These are phyloP conservation scores for Kazachstania psychrophila DNA, from an alignment of 805 yeast genomes.

Conservation along the genomic window DNA sequence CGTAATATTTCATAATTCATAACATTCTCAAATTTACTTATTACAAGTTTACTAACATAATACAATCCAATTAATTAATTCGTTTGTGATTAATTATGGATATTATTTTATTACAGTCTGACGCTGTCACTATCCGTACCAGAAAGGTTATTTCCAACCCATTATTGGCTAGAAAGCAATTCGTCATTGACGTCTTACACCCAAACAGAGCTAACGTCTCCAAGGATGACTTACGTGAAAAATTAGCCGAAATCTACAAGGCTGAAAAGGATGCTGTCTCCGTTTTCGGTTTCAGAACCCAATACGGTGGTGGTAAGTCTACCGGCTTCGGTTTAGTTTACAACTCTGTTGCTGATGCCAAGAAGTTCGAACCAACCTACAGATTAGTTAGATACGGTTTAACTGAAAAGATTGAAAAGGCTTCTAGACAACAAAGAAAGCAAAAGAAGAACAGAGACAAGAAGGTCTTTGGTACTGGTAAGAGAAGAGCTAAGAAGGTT, in stretches of 20 bases:
- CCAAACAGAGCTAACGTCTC: slow-evolving; percentile 99
- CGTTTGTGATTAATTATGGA: no score
- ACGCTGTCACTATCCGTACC: slow-evolving; percentile 99
- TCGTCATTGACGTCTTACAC: slow-evolving; percentile 98
- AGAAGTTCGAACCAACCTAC: slow-evolving; percentile 98
- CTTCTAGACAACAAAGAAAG: slow-evolving; percentile 99
- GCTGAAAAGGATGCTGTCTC: slow-evolving; percentile 90
- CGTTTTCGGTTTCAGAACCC: slow-evolving; percentile 98
- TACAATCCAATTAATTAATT: no score
- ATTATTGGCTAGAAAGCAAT: slow-evolving; percentile 98
- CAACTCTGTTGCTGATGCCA: slow-evolving; percentile 95
- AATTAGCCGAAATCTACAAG: slow-evolving; percentile 80
- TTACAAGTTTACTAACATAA: slow-evolving; percentile 15
- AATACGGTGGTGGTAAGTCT: slow-evolving; percentile 99
- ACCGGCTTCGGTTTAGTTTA: slow-evolving; percentile 98
- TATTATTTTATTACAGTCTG: no score
- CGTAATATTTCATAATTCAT: no score
- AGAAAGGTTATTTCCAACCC: slow-evolving; percentile 98
- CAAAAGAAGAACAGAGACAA: slow-evolving; percentile 99
- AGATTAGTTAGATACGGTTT: slow-evolving; percentile 98
- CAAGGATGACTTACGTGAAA: slow-evolving; percentile 97
- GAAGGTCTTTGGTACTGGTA: slow-evolving; percentile 98
- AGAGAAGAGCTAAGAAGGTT: slow-evolving; percentile 83
- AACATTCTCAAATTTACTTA: no score
- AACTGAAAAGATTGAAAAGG: slow-evolving; percentile 91